phyloP scores from a whole-genome alignment of 345 rosid genomes.

The Acer yangbiense region DNA sequence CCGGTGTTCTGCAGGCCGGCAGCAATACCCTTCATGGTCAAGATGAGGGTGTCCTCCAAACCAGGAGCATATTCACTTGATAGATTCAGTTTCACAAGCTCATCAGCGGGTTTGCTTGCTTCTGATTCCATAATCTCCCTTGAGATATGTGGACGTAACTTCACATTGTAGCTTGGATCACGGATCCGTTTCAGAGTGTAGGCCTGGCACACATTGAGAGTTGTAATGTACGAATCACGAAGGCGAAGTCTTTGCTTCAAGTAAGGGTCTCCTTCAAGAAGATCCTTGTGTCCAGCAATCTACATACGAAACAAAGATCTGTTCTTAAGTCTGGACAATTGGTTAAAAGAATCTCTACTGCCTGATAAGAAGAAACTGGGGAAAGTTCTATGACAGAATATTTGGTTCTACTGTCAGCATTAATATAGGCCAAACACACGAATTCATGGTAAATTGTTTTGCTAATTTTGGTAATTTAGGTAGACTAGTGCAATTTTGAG shows the following conservation, averaged over 20 bases:
- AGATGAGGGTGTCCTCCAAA: constrained; percentile 94
- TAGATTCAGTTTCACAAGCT: constrained; percentile 78
- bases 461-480: too few species aligned
- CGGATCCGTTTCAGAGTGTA: constrained; percentile 92
- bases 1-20: constrained; percentile 98
- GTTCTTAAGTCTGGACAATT: background rate
- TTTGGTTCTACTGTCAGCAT: too few species aligned
- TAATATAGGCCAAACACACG: too few species aligned
- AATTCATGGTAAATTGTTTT: too few species aligned
- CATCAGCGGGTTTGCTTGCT: constrained; percentile 69
- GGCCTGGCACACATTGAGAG: constrained; percentile 93
- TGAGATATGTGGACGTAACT: constrained; percentile 74
- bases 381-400: too few species aligned
- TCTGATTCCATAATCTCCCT: constrained; percentile 82
- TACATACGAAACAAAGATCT: constrained; percentile 22
- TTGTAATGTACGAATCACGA: constrained; percentile 94
- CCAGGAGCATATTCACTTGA: constrained; percentile 89
- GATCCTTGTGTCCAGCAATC: constrained; percentile 96
- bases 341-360: too few species aligned
- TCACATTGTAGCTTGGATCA: constrained; percentile 78
- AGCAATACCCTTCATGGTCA: constrained; percentile 98
- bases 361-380: too few species aligned
- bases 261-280: constrained; percentile 95
- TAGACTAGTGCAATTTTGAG: too few species aligned
- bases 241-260: constrained; percentile 91